Percentiles rank a stretch among this genome's conserved stretches.
Conservation (phyloP, 2,329 filamentous ascomycete genomes). For the Xylaria hypoxylon region DNA sequence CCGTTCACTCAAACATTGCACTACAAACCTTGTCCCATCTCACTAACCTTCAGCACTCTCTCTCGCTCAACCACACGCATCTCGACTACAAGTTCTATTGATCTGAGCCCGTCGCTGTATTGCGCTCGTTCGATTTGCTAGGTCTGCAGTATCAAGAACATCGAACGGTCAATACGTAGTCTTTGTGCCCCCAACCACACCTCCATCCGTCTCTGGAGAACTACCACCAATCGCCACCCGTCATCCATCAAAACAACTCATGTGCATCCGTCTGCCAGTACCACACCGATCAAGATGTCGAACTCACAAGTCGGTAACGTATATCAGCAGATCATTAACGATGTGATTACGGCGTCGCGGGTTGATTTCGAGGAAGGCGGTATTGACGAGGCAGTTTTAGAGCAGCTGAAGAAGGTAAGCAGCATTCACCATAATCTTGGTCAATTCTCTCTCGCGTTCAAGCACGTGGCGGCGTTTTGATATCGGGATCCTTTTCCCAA, state of each 20-base stretch:
- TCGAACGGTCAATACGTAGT: constrained; percentile 32
- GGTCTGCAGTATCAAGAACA: constrained; percentile 8
- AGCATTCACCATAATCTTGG: constrained; percentile 15
- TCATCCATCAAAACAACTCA: constrained; percentile 14
- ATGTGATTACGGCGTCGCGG: constrained; percentile 91
- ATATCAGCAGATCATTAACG: constrained; percentile 81
- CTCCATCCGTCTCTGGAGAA: neutral
- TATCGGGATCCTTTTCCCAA: constrained; percentile 4
- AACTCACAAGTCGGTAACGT: constrained; percentile 76
- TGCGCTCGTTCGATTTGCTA: constrained; percentile 5
- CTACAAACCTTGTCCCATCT: constrained; percentile 20
- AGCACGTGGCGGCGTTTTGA: constrained; percentile 5
- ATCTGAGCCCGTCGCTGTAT: constrained; percentile 1
- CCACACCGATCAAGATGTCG: constrained; percentile 60
- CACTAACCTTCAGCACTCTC: constrained; percentile 3
- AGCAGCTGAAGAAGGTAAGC: constrained; percentile 88
- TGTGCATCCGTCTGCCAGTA: constrained; percentile 15
- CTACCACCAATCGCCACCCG: constrained; percentile 4
- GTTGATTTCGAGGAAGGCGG: constrained; percentile 98
- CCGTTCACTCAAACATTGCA: constrained; percentile 24
- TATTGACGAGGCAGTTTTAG: constrained; percentile 85
- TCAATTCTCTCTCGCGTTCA: constrained; percentile 19
- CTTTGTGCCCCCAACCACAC: constrained; percentile 5
- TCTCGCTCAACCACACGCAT: constrained; percentile 6
- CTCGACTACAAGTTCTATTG: constrained; percentile 12